Evolutionary conservation across 495 filamentous ascomycete species (phyloP).

Genomic region (Staphylotrichum longicolle): DNA sequence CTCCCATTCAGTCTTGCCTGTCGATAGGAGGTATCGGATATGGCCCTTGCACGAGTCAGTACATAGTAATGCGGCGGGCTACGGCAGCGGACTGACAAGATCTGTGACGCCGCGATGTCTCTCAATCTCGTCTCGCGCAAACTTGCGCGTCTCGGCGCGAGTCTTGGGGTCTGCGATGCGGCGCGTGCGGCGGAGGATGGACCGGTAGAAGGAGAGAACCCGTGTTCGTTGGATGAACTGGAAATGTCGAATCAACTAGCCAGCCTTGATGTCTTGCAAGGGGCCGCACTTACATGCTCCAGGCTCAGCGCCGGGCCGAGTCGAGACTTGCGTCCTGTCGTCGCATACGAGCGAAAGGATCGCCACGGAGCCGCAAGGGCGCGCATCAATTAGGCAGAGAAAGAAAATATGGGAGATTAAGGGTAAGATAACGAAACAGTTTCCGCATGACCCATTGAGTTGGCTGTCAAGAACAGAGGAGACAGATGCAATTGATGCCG

Average conservation of each 20-base stretch:
- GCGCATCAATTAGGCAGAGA: conserved; percentile 31
- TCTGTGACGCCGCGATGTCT: conserved; percentile 68
- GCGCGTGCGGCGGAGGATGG: conserved; percentile 52
- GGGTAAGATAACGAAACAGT: background rate
- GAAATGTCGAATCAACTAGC: background rate
- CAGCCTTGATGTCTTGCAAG: background rate
- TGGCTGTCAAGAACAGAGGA: background rate
- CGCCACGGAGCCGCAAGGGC: conserved; percentile 26
- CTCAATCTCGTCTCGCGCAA: conserved; percentile 75
- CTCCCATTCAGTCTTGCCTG: conserved; percentile 60
- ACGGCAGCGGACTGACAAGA: conserved; percentile 48
- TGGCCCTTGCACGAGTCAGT: conserved; percentile 38
- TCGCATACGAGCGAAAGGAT: conserved; percentile 44
- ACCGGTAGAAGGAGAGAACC: conserved; percentile 56
- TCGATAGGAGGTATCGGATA: conserved; percentile 56
- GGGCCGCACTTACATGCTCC: conserved; percentile 46
- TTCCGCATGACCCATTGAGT: background rate
- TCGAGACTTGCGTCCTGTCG: conserved; percentile 33
- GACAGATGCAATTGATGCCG: background rate
- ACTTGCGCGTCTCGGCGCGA: conserved; percentile 63
- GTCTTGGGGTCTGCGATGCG: conserved; percentile 52
- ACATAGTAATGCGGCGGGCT: background rate
- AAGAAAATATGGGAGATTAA: background rate
- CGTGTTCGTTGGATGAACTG: conserved; percentile 61
- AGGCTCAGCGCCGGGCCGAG: conserved; percentile 45